These are phyloP conservation scores for Achaetomium macrosporum DNA, from an alignment of 2,329 filamentous ascomycete genomes.

Conservation along the genomic window DNA sequence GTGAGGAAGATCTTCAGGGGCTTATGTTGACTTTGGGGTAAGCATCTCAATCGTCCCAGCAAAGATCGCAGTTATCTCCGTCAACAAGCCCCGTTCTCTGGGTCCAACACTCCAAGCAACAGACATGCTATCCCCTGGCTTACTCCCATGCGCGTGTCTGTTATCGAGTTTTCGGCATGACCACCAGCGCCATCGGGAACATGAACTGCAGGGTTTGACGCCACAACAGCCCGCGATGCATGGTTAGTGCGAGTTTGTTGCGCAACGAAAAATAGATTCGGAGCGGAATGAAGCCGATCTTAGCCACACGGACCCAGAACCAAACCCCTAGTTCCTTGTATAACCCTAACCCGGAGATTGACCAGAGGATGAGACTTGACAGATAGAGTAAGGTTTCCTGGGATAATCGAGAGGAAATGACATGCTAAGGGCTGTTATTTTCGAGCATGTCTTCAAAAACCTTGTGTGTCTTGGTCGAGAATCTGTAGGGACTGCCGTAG, in stretches of 20 bases:
- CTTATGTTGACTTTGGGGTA: slow-evolving; percentile 12
- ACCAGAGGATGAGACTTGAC: too few relatives aligned
- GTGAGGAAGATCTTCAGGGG: not conserved
- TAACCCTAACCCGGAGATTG: slow-evolving; percentile 5
- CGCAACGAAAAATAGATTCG: slow-evolving; percentile 3
- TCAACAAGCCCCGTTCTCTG: not conserved
- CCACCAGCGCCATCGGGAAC: not conserved
- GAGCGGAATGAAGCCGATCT: slow-evolving; percentile 7
- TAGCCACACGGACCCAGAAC: not conserved
- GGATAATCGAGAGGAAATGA: not conserved
- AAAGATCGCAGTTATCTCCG: too few relatives aligned
- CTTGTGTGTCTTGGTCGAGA: too few relatives aligned
- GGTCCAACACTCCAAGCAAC: not conserved
- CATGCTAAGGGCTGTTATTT: not conserved
- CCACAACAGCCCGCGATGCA: not conserved
- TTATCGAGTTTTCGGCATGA: not conserved
- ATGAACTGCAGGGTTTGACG: slow-evolving; percentile 1
- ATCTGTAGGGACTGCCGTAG: not conserved
- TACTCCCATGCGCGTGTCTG: not conserved
- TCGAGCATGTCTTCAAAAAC: not conserved
- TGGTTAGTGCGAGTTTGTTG: not conserved
- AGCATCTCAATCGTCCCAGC: not conserved
- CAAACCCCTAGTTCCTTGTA: not conserved
- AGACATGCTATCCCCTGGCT: slow-evolving; percentile 7
- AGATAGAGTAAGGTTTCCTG: not conserved